Percentiles rank a stretch among this genome's conserved stretches.
Evolutionary conservation across 495 filamentous ascomycete genomes (phyloP).

Genomic region (Neurospora sp.): DNA sequence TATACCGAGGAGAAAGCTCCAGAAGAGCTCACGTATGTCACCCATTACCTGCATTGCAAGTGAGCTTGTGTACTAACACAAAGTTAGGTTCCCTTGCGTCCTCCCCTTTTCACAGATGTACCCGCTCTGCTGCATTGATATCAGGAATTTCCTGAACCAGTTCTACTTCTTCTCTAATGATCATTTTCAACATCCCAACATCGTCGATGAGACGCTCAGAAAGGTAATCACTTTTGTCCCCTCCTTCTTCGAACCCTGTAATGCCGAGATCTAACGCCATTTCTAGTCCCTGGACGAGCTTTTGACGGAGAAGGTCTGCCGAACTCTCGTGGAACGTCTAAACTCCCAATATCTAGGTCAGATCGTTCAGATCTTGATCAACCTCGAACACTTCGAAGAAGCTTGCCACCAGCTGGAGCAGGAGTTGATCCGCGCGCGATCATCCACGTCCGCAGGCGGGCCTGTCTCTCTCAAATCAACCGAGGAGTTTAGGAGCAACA

Average conservation of each 20-base stretch:
- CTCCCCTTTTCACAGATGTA: conserved; percentile 99
- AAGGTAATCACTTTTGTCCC: conserved; percentile 36
- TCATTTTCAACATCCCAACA: conserved; percentile 74
- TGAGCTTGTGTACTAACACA: conserved; percentile 2
- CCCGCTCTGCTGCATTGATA: conserved; percentile 93
- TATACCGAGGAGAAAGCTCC: conserved; percentile 70
- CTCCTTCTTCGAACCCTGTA: too few relatives aligned
- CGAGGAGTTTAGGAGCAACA: conserved; percentile 74
- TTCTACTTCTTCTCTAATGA: conserved; percentile 95
- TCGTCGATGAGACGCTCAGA: conserved; percentile 83
- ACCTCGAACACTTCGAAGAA: conserved; percentile 90
- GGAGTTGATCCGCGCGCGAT: conserved; percentile 69
- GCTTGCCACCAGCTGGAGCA: conserved; percentile 83
- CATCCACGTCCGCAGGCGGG: conserved; percentile 63
- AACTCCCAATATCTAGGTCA: conserved; percentile 90
- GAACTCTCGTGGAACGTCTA: conserved; percentile 77
- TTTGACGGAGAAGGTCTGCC: conserved; percentile 80
- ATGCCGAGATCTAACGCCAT: conserved; percentile 7
- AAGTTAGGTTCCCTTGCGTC: conserved; percentile 70
- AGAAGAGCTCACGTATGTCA: conserved; percentile 63
- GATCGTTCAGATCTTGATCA: conserved; percentile 97
- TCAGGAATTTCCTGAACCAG: conserved; percentile 90
- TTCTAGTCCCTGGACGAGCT: conserved; percentile 67
- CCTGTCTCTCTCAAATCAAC: conserved; percentile 72
- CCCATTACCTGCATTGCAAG: neutral